These are phyloP conservation scores for Pseudogymnoascus sp. DNA, from an alignment of 2,329 filamentous ascomycete genomes.

Conservation along the genomic window DNA sequence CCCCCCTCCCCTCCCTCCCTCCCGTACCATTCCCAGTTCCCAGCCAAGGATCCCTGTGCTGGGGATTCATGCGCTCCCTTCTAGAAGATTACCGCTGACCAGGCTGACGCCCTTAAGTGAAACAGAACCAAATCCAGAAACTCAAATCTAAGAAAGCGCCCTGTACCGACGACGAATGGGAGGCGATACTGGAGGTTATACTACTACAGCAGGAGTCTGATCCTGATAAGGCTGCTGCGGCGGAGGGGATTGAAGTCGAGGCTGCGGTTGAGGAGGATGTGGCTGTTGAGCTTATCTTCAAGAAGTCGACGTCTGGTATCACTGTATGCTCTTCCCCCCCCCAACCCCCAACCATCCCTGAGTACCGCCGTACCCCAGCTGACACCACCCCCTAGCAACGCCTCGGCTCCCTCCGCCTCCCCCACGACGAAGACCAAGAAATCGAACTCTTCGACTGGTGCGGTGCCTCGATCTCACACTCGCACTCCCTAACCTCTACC, in stretches of 20 bases:
- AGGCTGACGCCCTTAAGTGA: constrained; percentile 37
- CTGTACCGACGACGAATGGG: constrained; percentile 60
- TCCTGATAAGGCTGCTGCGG: constrained; percentile 40
- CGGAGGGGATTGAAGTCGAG: constrained; percentile 55
- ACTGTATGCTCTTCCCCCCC: constrained; percentile 42
- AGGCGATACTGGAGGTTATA: constrained; percentile 48
- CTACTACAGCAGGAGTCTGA: constrained; percentile 41
- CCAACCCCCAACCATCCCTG: background rate
- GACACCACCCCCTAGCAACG: constrained; percentile 47
- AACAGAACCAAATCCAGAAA: constrained; percentile 46
- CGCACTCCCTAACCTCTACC: constrained; percentile 13
- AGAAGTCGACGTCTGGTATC: constrained; percentile 60
- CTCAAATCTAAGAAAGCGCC: constrained; percentile 47
- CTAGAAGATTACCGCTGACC: constrained; percentile 19
- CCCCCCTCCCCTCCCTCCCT: no score
- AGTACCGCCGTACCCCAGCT: constrained; percentile 13
- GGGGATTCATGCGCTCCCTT: constrained; percentile 16
- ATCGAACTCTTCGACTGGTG: constrained; percentile 67
- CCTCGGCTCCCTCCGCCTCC: constrained; percentile 57
- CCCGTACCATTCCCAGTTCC: no score
- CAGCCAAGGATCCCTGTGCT: constrained; percentile 21
- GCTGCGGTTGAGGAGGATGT: constrained; percentile 47
- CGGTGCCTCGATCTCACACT: constrained; percentile 42
- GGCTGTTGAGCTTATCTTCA: constrained; percentile 54
- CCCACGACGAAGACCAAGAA: constrained; percentile 46